Conservation (phyloP, 345 rosid species). For the Euphorbia lathyris region DNA sequence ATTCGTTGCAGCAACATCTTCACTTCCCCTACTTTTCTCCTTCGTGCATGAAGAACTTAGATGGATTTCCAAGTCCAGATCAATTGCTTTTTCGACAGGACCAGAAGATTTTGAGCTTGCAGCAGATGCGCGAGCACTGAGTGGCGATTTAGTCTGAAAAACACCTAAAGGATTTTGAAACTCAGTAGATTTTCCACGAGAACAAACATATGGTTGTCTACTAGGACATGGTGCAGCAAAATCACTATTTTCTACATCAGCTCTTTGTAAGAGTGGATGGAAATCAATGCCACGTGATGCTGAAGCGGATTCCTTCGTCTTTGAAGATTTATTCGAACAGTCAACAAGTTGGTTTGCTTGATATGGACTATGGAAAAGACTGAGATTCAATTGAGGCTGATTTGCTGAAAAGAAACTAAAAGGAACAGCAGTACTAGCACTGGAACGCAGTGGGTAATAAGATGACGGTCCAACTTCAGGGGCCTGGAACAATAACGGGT, state of each 20-base stretch:
- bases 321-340: conserved; percentile 34
- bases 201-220: conserved; percentile 29
- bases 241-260: conserved; percentile 39
- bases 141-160: conserved; percentile 32
- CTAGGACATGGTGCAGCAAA: conserved; percentile 25
- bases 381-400: conserved; percentile 73
- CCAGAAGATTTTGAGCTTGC: conserved; percentile 26
- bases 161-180: conserved; percentile 30
- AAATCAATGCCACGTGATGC: conserved; percentile 56
- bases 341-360: conserved; percentile 39
- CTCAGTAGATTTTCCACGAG: conserved; percentile 37
- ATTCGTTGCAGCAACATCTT: conserved; percentile 28
- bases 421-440: conserved; percentile 41
- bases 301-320: conserved; percentile 41
- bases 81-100: conserved; percentile 41
- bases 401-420: conserved; percentile 74
- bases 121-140: conserved; percentile 27
- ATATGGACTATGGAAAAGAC: conserved; percentile 65
- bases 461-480: conserved; percentile 56
- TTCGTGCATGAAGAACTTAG: conserved; percentile 56
- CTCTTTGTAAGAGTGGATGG: conserved; percentile 85
- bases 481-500: conserved; percentile 78
- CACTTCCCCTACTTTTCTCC: conserved; percentile 30
- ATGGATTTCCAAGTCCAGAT: conserved; percentile 70
- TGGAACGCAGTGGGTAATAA: conserved; percentile 46